Evolutionary conservation across 371 early-diverging fungal genomes (phyloP), one percentile per base, ranked within the genome.

Genomic region (Sporodiniella umbellata): DNA sequence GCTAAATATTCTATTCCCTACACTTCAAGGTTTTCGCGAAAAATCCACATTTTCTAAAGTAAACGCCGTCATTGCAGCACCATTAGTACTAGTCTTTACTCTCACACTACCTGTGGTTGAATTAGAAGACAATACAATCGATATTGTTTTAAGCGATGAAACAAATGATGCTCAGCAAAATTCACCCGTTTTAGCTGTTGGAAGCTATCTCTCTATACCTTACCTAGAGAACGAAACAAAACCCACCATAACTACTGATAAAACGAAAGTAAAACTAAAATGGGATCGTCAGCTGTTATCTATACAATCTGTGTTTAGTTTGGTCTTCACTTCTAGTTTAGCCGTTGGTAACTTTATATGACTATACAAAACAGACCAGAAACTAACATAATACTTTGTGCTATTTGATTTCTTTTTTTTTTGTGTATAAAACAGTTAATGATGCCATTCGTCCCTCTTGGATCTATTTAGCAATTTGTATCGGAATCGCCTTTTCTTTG

Each of bases 71-170:
- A 59, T 78, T 1, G 80, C 82, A 8, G 52, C 68, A 0, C 86
- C 86, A 0, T 57, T 82, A 24, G 75, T 79, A 0, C 48, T 86
- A 4, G 14, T 83, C 1, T 65, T 86, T 31, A 78, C 72, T 4
- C 46, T 84, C 23, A 84, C 86, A 0, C 44, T 86, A 19, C 85
- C 86, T 21, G 86, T 84, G 8, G 81, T 78, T 0, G 81, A 85
- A 42, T 33, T 67, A 1, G 73, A 74, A 1, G 64, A 59, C 25
- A 28, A 58, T 14, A 58, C 65, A 28, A 56, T 70, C 0, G 70
- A 75, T 35, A 68, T 60, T 43, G 43, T 75, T 8, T 55, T 68
- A 11, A 58, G 66, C 3, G 5, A 17, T n/a, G 48, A 42, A 15
- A 12, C 42, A 7, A 15, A 48, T 33, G 37, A 30, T 21, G 40